Base-by-base conservation (phyloP, 148 eudicot genomes). In the Camellia japonica region DNA sequence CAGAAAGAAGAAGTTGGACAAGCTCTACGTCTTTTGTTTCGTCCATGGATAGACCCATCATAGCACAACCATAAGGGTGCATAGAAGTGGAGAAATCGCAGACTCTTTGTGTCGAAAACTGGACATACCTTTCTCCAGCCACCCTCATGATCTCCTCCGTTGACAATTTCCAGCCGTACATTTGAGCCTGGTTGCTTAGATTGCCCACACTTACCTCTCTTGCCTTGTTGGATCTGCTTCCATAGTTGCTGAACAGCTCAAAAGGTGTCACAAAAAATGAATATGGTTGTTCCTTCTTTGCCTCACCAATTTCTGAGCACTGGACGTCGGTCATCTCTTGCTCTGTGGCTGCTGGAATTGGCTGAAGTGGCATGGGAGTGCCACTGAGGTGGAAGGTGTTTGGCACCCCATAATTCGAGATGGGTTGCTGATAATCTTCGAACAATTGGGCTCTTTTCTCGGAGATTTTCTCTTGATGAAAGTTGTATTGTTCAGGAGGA, bases 1-100 rank as follows among this genome's bases (percentile, higher is more conserved):
- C 71, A 64, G 76, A 69, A 30, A 80, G 74, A 18, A 82, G 75
- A 59, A 46, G 38, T 10, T 70, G 72, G 3, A 65, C 79, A 65
- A 85, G 83, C 55, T 85, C 83, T 30, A 77, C 68, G 3, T 71
- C 83, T 67, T 75, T 60, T 3, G 9, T 20, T 47, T 62, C 70
- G 41, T 78, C 82, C 5, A 14, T 47, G n/a, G 83, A 76, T 2
- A 77, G 68, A 15, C 70, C 56, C n/a, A 23, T 4, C 2, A 71
- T 38, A 12, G 51, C 30, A 63, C 41, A 51, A 2, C 38, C 20
- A 54, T 47, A 82, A 38, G 77, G 84, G n/a, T 73, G 68, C 16
- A 52, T 78, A 15, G 74, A 15, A 4, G 13, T 46, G 19, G 55
- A 43, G 74, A 11, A 13, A 23, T 46, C 58, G 60, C 6, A 49